Evolutionary conservation across 2,329 filamentous ascomycete species (phyloP).

Genomic region (Arthrobotrys conoides): DNA sequence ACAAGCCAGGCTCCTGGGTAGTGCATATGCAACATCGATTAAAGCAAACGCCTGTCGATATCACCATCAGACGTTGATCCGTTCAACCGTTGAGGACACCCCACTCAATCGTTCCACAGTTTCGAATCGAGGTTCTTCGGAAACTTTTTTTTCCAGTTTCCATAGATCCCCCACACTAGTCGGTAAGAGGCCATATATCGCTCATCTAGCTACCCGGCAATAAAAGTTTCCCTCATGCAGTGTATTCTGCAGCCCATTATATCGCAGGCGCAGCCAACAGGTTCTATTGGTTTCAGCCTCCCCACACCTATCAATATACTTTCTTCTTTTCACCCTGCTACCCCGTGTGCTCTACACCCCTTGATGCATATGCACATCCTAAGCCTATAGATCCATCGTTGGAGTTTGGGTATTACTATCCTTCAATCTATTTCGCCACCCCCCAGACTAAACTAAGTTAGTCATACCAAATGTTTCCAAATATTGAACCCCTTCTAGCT

Average conservation of each 20-base stretch:
- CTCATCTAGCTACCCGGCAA: slow-evolving; percentile 31
- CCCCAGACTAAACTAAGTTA: slow-evolving; percentile 10
- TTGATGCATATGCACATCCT: slow-evolving; percentile 23
- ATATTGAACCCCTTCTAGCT: slow-evolving; percentile 24
- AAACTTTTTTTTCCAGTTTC: slow-evolving; percentile 6
- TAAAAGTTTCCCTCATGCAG: slow-evolving; percentile 12
- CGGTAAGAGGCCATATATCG: slow-evolving; percentile 37
- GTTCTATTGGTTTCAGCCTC: slow-evolving; percentile 47
- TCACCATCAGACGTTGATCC: slow-evolving; percentile 12
- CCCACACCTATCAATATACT: neutral
- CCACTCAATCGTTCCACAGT: slow-evolving; percentile 5
- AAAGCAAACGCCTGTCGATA: slow-evolving; percentile 22
- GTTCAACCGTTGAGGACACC: slow-evolving; percentile 28
- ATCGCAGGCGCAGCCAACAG: slow-evolving; percentile 32
- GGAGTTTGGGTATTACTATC: slow-evolving; percentile 19
- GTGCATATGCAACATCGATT: slow-evolving; percentile 42
- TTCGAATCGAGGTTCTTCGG: slow-evolving; percentile 23
- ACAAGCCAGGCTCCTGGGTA: slow-evolving; percentile 54
- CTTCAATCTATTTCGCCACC: slow-evolving; percentile 19
- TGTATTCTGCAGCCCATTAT: slow-evolving; percentile 24
- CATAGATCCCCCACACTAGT: slow-evolving; percentile 36
- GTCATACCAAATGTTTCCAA: slow-evolving; percentile 29
- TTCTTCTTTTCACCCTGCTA: slow-evolving; percentile 19
- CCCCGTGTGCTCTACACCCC: slow-evolving; percentile 2
- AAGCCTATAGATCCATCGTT: slow-evolving; percentile 7